phyloP scores from a whole-genome alignment of 2,329 filamentous ascomycete genomes.

The Cucurbitaria berberidis region DNA sequence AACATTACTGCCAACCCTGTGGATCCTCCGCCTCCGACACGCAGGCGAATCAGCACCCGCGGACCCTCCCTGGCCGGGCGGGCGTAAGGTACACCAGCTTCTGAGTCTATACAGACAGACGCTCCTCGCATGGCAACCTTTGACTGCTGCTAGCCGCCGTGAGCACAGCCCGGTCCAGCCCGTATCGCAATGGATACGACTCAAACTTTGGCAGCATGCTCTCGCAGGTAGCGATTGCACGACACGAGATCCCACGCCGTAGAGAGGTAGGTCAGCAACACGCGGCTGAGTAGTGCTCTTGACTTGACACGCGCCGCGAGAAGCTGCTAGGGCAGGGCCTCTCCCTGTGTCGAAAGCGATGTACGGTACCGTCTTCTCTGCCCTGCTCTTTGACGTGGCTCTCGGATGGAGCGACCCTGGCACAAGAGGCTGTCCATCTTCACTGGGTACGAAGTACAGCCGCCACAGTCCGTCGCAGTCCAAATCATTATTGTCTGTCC shows the following conservation, averaged over 20 bases:
- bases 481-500: slow-evolving; percentile 8
- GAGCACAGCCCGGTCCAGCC: slow-evolving; percentile 1
- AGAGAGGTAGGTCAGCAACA: slow-evolving; percentile 30
- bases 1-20: slow-evolving; percentile 21
- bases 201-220: slow-evolving; percentile 16
- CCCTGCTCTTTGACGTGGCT: slow-evolving; percentile 22
- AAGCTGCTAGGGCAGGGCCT: no score
- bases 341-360: slow-evolving; percentile 14
- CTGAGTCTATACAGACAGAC: slow-evolving; percentile 12
- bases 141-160: slow-evolving; percentile 9
- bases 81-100: slow-evolving; percentile 11
- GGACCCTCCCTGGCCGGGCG: slow-evolving; percentile 2
- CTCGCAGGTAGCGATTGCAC: slow-evolving; percentile 19
- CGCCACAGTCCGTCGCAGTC: slow-evolving; percentile 7
- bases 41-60: slow-evolving; percentile 6
- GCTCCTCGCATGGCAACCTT: neutral
- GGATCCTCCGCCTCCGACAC: slow-evolving; percentile 1
- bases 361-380: neutral
- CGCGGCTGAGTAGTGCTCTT: slow-evolving; percentile 34
- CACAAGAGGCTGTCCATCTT: slow-evolving; percentile 10
- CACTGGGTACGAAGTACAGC: slow-evolving; percentile 7
- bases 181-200: slow-evolving; percentile 21
- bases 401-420: slow-evolving; percentile 15
- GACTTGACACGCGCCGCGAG: slow-evolving; percentile 17
- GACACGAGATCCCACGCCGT: slow-evolving; percentile 15